Conservation (phyloP, 2,329 filamentous ascomycete species). For the Hypoxylon sp. region DNA sequence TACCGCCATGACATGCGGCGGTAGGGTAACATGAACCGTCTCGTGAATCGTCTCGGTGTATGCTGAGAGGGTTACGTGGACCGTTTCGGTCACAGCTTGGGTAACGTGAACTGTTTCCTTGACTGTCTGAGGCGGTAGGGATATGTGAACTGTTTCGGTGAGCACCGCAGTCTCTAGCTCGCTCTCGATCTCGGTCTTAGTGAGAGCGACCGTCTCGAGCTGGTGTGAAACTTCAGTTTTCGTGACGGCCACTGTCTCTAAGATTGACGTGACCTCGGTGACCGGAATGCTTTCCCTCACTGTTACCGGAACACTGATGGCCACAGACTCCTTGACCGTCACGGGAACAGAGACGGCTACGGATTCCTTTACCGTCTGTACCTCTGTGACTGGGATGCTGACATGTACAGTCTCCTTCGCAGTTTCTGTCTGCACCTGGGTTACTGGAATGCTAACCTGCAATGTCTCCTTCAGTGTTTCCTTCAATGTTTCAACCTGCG, state of each 20-base stretch:
- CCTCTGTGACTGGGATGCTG: slow-evolving; percentile 15
- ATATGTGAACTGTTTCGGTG: slow-evolving; percentile 28
- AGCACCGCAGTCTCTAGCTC: slow-evolving; percentile 24
- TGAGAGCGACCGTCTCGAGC: slow-evolving; percentile 28
- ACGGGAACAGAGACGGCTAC: slow-evolving; percentile 5
- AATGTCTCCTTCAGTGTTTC: slow-evolving; percentile 29
- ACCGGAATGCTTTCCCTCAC: slow-evolving; percentile 16
- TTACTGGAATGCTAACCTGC: slow-evolving; percentile 25
- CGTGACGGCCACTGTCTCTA: slow-evolving; percentile 20
- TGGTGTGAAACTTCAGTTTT: slow-evolving; percentile 29
- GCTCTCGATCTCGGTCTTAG: slow-evolving; percentile 32
- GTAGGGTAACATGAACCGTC: slow-evolving; percentile 32
- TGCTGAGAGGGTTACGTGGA: slow-evolving; percentile 28
- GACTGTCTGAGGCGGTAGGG: slow-evolving; percentile 27
- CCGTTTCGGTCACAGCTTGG: slow-evolving; percentile 27
- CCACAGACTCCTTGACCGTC: slow-evolving; percentile 20
- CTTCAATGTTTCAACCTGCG: slow-evolving; percentile 18
- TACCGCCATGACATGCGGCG: slow-evolving; percentile 28
- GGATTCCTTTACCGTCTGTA: slow-evolving; percentile 21
- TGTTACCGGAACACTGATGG: slow-evolving; percentile 18
- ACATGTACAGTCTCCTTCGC: slow-evolving; percentile 23
- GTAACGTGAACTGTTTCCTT: slow-evolving; percentile 32
- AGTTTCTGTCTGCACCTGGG: slow-evolving; percentile 9
- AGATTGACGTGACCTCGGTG: slow-evolving; percentile 22
- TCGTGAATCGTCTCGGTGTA: slow-evolving; percentile 23